Conservation (phyloP, 1,284 basidiomycete species). For the Marasmius oreades region DNA sequence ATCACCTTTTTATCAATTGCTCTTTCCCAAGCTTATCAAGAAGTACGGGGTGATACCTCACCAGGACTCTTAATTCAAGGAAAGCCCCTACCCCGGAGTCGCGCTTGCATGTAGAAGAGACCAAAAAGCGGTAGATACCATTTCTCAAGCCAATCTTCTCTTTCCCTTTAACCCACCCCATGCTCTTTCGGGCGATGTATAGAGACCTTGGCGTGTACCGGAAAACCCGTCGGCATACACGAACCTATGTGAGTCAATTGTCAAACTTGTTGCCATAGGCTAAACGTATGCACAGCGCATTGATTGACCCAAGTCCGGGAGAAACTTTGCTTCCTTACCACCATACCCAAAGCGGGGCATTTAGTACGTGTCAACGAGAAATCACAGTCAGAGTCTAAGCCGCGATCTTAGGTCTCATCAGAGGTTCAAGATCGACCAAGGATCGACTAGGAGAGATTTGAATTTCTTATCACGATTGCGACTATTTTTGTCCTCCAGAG, state of each 20-base stretch:
- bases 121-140: conserved; percentile 37
- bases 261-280: neutral
- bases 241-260: conserved; percentile 54
- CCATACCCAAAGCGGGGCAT: conserved; percentile 42
- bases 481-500: too few relatives aligned
- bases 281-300: conserved; percentile 38
- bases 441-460: too few relatives aligned
- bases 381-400: too few relatives aligned
- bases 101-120: conserved; percentile 45
- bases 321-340: conserved; percentile 37
- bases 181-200: conserved; percentile 35
- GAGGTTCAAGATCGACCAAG: too few relatives aligned
- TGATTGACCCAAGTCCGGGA: conserved; percentile 40
- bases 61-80: conserved; percentile 25
- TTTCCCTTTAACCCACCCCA: neutral
- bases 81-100: conserved; percentile 34
- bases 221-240: conserved; percentile 37
- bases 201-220: conserved; percentile 37
- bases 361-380: too few relatives aligned
- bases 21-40: conserved; percentile 23
- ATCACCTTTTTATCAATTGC: neutral
- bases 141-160: conserved; percentile 34
- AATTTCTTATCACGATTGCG: too few relatives aligned
- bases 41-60: conserved; percentile 40
- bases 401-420: too few relatives aligned